Conservation (phyloP, 257 asterid species). For the Nemophila menziesii region DNA sequence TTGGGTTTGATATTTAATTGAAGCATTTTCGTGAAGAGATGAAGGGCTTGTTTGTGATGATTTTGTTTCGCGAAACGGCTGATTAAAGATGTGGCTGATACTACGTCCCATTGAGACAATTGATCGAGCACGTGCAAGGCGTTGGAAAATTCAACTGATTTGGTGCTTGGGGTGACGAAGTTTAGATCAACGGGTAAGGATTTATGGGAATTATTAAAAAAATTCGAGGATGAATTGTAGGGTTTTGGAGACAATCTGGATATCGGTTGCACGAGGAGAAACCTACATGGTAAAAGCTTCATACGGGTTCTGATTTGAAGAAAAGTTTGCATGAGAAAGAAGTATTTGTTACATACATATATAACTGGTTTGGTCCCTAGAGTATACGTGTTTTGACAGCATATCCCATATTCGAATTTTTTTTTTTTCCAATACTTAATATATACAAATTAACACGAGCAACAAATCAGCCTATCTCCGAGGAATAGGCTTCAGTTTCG, state of each 20-base stretch:
- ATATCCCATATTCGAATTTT: too few species aligned
- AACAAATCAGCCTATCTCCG: too few species aligned
- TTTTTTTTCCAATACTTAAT: too few species aligned
- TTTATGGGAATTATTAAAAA: not conserved
- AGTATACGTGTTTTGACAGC: too few species aligned
- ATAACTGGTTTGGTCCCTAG: too few species aligned
- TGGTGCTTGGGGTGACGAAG: not conserved
- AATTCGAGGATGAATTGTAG: constrained; percentile 3
- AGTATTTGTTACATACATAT: too few species aligned
- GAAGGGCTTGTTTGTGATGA: constrained; percentile 39
- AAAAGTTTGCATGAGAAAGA: not conserved
- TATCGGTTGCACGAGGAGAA: not conserved
- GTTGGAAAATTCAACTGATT: not conserved
- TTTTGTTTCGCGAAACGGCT: constrained; percentile 36
- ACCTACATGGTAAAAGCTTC: not conserved
- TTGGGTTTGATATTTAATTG: constrained; percentile 37
- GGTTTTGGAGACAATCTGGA: not conserved
- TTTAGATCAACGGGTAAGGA: not conserved
- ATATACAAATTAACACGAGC: too few species aligned
- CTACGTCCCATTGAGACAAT: constrained; percentile 41
- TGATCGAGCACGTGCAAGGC: constrained; percentile 44
- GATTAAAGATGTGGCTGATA: constrained; percentile 40
- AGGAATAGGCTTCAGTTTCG: too few species aligned
- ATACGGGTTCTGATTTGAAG: too few species aligned
- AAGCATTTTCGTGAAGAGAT: constrained; percentile 40